Evolutionary conservation across 345 rosid genomes (phyloP).

Genomic region (Nasturtium officinale): DNA sequence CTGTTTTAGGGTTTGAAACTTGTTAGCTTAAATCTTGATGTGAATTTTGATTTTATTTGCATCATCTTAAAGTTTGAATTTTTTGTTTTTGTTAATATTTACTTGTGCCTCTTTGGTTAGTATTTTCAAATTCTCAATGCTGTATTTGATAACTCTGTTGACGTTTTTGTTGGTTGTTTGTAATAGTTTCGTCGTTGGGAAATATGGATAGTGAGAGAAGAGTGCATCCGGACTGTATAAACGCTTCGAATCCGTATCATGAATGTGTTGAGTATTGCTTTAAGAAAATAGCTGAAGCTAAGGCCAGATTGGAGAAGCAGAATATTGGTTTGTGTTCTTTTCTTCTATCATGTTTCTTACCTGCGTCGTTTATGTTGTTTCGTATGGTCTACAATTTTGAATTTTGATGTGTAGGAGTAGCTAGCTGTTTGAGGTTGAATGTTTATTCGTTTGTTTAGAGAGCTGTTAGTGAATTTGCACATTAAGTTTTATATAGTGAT

Average conservation of each 20-base stretch:
- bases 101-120: background rate
- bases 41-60: slow-evolving; percentile 1
- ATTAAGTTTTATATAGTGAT: background rate
- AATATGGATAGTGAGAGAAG: slow-evolving; percentile 54
- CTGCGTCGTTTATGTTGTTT: background rate
- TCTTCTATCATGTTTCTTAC: background rate
- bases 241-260: slow-evolving; percentile 74
- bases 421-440: background rate
- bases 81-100: background rate
- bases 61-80: background rate
- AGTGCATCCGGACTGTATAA: slow-evolving; percentile 68
- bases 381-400: background rate
- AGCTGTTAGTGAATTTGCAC: background rate
- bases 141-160: background rate
- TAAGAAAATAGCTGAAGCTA: slow-evolving; percentile 67
- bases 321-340: slow-evolving; percentile 47
- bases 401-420: background rate
- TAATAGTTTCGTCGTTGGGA: background rate
- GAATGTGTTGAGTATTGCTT: slow-evolving; percentile 87
- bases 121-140: background rate
- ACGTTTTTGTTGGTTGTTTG: background rate
- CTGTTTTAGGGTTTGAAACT: slow-evolving; percentile 30
- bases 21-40: background rate
- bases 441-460: background rate
- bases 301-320: slow-evolving; percentile 44